Base-by-base conservation (phyloP, 2,329 filamentous ascomycete genomes). In the Dactylonectria estremocensis region DNA sequence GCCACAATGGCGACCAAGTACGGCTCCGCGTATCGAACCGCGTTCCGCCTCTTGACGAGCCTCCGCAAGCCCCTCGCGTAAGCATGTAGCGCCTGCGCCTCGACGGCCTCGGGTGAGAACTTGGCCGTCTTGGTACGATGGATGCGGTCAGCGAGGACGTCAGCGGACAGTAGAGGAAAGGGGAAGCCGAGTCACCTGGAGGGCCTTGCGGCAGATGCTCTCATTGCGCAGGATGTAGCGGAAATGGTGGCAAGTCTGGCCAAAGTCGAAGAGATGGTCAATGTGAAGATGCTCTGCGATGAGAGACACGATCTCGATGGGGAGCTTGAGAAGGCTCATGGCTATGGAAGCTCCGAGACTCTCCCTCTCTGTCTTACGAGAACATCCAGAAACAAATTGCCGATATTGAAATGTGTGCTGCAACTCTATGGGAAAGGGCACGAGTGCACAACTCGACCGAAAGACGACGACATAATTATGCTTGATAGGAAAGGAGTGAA, bases 281-380 rank as follows among this genome's bases (percentile, higher is more conserved):
- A 91, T 80, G 18, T 86, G 82, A 40, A 93, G 82, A 62, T 83
- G 80, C 7, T 82, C 81, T 8, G 86, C 83, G 58, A 93, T 86
- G 58, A 87, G 84, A 56, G 87, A 87, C 31, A 92, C 80, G n/a
- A 93, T 82, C 78, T 93, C 92, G 74, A 88, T 90, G 0, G 91
- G 91, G 13, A 93, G 66, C 16, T 66, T 70, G 40, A 77, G 65
- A 22, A 84, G 71, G 55, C 77, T 75, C 78, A 82, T 81, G 76
- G 87, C 87, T 40, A 60, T 62, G 58, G 58, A n/a, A 37, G 45
- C 45, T 20, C 35, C 13, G 10, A 60, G 37, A 33, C 28, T 35
- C 37, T 35, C 33, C 40, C 11, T 46, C 46, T 22, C 33, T 16
- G 53, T 18, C 40, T 20, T 31, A 24, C n/a, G 28, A 45, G 35